phyloP scores from a whole-genome alignment of 2,329 filamentous ascomycete species.

The Fusarium staphyleae region DNA sequence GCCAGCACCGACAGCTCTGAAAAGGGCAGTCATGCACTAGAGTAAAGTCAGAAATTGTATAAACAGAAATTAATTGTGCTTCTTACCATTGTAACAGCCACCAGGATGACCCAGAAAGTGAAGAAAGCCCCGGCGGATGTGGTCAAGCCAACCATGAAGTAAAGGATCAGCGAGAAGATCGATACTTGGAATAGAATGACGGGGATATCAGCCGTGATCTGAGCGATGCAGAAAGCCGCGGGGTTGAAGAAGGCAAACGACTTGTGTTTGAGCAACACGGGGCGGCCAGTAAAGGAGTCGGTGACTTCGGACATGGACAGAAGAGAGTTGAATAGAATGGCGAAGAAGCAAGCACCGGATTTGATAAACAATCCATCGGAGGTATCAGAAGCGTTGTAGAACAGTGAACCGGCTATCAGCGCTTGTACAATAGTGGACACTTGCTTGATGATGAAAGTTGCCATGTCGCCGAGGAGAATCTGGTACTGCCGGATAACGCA shows the following conservation, averaged over 20 bases:
- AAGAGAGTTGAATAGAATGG: slow-evolving; percentile 68
- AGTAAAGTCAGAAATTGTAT: not conserved
- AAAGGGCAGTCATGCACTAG: slow-evolving; percentile 64
- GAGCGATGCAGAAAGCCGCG: slow-evolving; percentile 64
- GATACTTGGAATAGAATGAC: slow-evolving; percentile 65
- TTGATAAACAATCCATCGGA: slow-evolving; percentile 69
- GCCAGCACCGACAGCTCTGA: slow-evolving; percentile 62
- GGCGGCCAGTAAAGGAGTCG: slow-evolving; percentile 66
- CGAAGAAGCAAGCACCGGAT: slow-evolving; percentile 69
- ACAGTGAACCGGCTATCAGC: slow-evolving; percentile 69
- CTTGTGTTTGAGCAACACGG: slow-evolving; percentile 66
- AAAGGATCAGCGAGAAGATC: slow-evolving; percentile 63
- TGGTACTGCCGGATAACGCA: slow-evolving; percentile 68
- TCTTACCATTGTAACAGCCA: slow-evolving; percentile 59
- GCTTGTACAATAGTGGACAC: slow-evolving; percentile 64
- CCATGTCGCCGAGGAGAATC: slow-evolving; percentile 70
- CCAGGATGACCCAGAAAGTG: slow-evolving; percentile 64
- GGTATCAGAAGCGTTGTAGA: slow-evolving; percentile 67
- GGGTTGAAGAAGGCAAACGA: slow-evolving; percentile 65
- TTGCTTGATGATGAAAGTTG: slow-evolving; percentile 69
- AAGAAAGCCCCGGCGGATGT: slow-evolving; percentile 63
- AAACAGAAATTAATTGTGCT: not conserved
- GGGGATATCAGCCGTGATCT: slow-evolving; percentile 62
- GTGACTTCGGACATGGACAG: slow-evolving; percentile 72
- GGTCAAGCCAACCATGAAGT: slow-evolving; percentile 69